These are phyloP conservation scores for Aspergillus saccharolyticus DNA, from an alignment of 495 filamentous ascomycete species.

Conservation along the genomic window DNA sequence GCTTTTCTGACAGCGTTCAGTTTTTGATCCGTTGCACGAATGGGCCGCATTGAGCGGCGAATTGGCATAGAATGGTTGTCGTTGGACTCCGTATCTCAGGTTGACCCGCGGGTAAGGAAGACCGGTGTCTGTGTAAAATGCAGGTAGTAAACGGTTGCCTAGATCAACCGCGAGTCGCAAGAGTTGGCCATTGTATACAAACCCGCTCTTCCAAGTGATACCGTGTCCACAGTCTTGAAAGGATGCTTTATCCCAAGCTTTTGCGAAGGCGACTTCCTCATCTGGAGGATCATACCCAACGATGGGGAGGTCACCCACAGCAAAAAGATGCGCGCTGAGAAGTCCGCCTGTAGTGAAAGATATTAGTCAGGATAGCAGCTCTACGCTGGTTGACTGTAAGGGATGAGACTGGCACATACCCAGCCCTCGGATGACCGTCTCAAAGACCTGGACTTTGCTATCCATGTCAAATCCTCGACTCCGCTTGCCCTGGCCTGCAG, in stretches of 20 bases:
- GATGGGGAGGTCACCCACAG: constrained; percentile 82
- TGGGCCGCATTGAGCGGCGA: constrained; percentile 58
- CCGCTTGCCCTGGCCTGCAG: constrained; percentile 63
- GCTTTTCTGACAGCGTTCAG: constrained; percentile 30
- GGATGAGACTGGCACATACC: constrained; percentile 30
- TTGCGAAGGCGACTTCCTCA: constrained; percentile 29
- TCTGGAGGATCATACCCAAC: constrained; percentile 59
- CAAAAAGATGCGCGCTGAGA: constrained; percentile 89
- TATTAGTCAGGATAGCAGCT: constrained; percentile 1
- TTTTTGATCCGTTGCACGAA: constrained; percentile 12
- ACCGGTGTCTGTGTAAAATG: constrained; percentile 84
- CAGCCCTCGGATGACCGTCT: constrained; percentile 90
- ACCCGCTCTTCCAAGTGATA: constrained; percentile 67
- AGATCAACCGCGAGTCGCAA: constrained; percentile 81
- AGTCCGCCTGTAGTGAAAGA: constrained; percentile 53
- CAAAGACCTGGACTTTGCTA: constrained; percentile 97
- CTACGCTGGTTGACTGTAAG: background rate
- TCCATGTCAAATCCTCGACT: constrained; percentile 90
- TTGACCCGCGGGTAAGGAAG: constrained; percentile 95
- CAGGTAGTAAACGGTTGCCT: constrained; percentile 75
- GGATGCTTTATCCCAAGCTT: constrained; percentile 34
- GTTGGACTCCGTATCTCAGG: constrained; percentile 71
- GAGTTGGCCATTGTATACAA: constrained; percentile 87
- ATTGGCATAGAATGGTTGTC: constrained; percentile 72
- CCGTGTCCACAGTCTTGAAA: constrained; percentile 38